A percentile compares a stretch with the other conserved stretches of the same genome.
These are phyloP conservation scores for Leucaena leucocephala DNA, from an alignment of 306 rosid species.

Conservation along the genomic window DNA sequence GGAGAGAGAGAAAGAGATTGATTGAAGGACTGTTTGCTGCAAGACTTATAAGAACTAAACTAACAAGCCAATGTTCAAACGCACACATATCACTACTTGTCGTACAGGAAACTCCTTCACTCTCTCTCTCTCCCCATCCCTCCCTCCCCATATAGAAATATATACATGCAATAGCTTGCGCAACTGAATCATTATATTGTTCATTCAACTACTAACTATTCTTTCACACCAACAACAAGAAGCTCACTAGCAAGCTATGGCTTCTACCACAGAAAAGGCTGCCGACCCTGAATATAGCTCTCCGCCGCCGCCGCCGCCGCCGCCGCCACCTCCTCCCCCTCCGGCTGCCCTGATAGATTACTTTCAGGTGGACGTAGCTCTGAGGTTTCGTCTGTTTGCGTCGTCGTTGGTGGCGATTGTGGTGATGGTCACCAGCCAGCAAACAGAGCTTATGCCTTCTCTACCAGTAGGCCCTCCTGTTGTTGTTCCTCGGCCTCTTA, in stretches of 20 bases:
- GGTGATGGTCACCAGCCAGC: conserved; percentile 69
- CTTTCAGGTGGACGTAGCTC: conserved; percentile 43
- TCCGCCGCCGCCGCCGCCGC: conserved; percentile 21
- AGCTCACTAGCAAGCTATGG: conserved; percentile 46
- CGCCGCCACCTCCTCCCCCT: conserved; percentile 16
- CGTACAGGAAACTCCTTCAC: conserved; percentile 59
- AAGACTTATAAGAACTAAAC: conserved; percentile 30
- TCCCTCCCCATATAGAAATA: neutral
- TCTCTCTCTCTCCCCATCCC: neutral
- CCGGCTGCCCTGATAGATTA: conserved; percentile 20
- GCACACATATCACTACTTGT: conserved; percentile 4
- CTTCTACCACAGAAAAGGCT: conserved; percentile 59
- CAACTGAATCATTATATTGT: neutral
- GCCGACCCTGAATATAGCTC: conserved; percentile 49
- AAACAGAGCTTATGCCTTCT: conserved; percentile 36
- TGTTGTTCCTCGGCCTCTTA: conserved; percentile 36
- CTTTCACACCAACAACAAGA: neutral
- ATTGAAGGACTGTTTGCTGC: conserved; percentile 24
- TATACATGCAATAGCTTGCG: neutral
- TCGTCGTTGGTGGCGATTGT: conserved; percentile 62
- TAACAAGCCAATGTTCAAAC: conserved; percentile 20
- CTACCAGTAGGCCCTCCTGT: neutral
- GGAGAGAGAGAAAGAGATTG: neutral
- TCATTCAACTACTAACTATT: neutral
- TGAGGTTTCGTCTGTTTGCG: conserved; percentile 72